phyloP scores from a whole-genome alignment of 2,329 filamentous ascomycete species.

The Calonectria naviculata region DNA sequence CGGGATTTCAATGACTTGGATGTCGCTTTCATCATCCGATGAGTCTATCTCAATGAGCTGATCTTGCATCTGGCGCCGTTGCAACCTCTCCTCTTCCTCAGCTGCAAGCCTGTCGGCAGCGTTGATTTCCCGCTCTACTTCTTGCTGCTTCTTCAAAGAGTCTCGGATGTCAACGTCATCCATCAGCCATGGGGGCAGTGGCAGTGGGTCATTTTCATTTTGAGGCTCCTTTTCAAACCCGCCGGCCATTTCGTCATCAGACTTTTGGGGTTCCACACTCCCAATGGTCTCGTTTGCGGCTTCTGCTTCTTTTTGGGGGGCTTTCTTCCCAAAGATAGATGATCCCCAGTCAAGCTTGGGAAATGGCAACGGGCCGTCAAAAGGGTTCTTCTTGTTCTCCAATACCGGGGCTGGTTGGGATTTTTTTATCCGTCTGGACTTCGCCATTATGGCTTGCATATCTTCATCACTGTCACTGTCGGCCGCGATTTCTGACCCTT shows the following conservation, averaged over 20 bases:
- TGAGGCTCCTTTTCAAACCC: slow-evolving; percentile 70
- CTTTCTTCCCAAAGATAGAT: slow-evolving; percentile 63
- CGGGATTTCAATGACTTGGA: slow-evolving; percentile 66
- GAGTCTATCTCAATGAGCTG: slow-evolving; percentile 72
- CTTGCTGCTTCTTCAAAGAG: slow-evolving; percentile 68
- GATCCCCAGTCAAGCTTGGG: slow-evolving; percentile 83
- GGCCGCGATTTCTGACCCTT: slow-evolving; percentile 21
- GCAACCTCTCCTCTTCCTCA: slow-evolving; percentile 63
- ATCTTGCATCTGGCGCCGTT: slow-evolving; percentile 55
- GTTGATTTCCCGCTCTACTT: slow-evolving; percentile 68
- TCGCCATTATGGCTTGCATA: slow-evolving; percentile 79
- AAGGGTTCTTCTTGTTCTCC: slow-evolving; percentile 69
- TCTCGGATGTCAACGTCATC: slow-evolving; percentile 75
- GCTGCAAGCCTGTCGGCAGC: slow-evolving; percentile 71
- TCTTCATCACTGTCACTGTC: slow-evolving; percentile 84
- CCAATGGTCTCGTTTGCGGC: slow-evolving; percentile 36
- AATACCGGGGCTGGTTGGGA: slow-evolving; percentile 49
- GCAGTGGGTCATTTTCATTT: slow-evolving; percentile 59
- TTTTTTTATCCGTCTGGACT: slow-evolving; percentile 72
- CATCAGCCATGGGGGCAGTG: slow-evolving; percentile 81
- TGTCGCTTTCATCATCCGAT: slow-evolving; percentile 66
- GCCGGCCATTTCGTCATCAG: slow-evolving; percentile 64
- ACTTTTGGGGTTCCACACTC: slow-evolving; percentile 39
- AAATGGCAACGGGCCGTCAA: slow-evolving; percentile 89
- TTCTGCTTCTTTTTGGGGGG: slow-evolving; percentile 36